phyloP scores from a whole-genome alignment of 345 rosid species.

The Brassica nigra region DNA sequence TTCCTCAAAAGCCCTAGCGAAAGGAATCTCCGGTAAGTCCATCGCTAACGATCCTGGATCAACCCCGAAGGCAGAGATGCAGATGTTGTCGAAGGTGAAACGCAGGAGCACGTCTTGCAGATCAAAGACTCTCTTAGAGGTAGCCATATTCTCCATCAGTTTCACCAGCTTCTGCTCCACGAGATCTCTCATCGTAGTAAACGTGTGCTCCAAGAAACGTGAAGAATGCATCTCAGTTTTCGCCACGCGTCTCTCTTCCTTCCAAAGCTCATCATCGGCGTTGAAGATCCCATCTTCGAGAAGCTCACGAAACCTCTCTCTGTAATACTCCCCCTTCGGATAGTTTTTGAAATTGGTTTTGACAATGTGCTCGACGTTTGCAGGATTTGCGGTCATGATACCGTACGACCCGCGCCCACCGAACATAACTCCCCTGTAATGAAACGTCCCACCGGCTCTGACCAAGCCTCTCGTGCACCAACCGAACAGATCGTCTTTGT shows the following conservation, averaged over 20 bases:
- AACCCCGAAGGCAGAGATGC: conserved; percentile 67
- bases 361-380: conserved; percentile 64
- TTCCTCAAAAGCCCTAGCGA: conserved; percentile 78
- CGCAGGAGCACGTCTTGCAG: conserved; percentile 74
- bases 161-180: conserved; percentile 59
- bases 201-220: conserved; percentile 54
- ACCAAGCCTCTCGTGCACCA: conserved; percentile 50
- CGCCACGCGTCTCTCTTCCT: conserved; percentile 56
- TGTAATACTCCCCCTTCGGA: conserved; percentile 62
- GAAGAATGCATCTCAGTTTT: conserved; percentile 63
- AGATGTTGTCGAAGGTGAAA: conserved; percentile 78
- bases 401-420: conserved; percentile 49
- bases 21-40: conserved; percentile 62
- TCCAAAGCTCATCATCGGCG: conserved; percentile 64
- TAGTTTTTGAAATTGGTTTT: conserved; percentile 67
- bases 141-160: conserved; percentile 45
- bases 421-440: conserved; percentile 62
- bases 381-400: conserved; percentile 55
- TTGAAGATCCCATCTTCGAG: conserved; percentile 81
- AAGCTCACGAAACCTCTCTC: conserved; percentile 67
- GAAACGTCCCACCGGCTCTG: conserved; percentile 59
- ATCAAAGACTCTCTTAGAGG: conserved; percentile 52
- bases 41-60: conserved; percentile 65
- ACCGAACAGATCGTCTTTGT: conserved; percentile 39
- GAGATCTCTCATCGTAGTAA: conserved; percentile 49